Base-by-base conservation (phyloP, 2,329 filamentous ascomycete species). In the Fusarium anguioides region DNA sequence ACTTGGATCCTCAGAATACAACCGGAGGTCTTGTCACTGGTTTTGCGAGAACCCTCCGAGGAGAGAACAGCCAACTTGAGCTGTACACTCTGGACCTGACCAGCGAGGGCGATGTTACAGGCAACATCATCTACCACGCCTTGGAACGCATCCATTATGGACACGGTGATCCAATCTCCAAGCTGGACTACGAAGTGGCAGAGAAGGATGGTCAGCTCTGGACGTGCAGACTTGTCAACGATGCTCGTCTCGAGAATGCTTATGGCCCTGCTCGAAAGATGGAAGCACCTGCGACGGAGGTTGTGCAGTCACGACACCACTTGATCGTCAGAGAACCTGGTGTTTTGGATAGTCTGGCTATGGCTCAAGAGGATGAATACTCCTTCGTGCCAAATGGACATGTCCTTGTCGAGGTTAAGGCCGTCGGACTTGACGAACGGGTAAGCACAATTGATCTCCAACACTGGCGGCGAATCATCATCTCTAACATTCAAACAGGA, bases 151-250 rank as follows among this genome's bases (percentile, higher is more conserved):
- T 54, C 1, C 63, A 71, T n/a, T 68, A 67, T 53, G 68, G 68
- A 1, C 66, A 71, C 9, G 50, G 47, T 7, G 68, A 71, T 26
- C 66, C 68, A 8, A 71, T 71, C 17, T 71, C 68, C 10, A 70
- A 40, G 10, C 6, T 71, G 41, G 68, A 71, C 42, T 71, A 71
- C 6, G 68, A 71, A 29, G 64, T 71, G 31, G 68, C 68, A 23
- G 68, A 71, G 46, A 71, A 65, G 17, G 66, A 71, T 3, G 68
- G 68, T 1, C 66, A 71, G 53, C 68, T 71, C 18, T 71, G 68
- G 68, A 70, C 68, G 11, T 71, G 68, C 12, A 36, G 68, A 23
- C 68, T 71, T 46, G 68, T 58, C 8, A 61, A 71, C 17, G 68
- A 71, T 21, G 2, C 31, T 27, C 47, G 31, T 15, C 59, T 71